Percentiles rank a stretch among this genome's conserved stretches.
phyloP scores from a whole-genome alignment of 208 protist species.

The Naegleria lovaniensis region DNA sequence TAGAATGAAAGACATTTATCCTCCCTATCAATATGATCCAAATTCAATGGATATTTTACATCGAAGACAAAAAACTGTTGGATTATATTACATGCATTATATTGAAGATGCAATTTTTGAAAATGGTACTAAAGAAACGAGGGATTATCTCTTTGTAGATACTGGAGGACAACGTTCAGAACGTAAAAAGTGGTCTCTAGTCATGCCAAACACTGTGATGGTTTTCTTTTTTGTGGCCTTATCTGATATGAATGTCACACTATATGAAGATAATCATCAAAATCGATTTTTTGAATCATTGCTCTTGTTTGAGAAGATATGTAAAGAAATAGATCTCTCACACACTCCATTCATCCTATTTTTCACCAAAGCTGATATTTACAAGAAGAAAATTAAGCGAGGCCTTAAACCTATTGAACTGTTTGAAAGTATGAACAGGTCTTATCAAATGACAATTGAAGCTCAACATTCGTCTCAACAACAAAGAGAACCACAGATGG shows the following conservation, averaged over 20 bases:
- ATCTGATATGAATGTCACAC: not conserved
- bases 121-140: not conserved
- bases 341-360: not conserved
- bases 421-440: not conserved
- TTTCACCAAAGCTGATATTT: not conserved
- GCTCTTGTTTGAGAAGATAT: not conserved
- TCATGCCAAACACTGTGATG: not conserved
- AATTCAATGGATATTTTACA: not conserved
- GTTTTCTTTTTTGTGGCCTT: not conserved
- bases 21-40: not conserved
- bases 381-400: not conserved
- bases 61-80: not conserved
- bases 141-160: not conserved
- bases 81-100: not conserved
- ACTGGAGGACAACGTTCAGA: not conserved
- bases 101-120: not conserved
- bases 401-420: not conserved
- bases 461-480: not conserved
- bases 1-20: not conserved
- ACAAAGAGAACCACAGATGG: not conserved
- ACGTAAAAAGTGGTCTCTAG: not conserved
- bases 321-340: not conserved
- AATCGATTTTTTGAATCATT: not conserved
- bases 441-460: too few relatives aligned
- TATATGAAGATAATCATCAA: not conserved